A percentile compares a stretch with the other conserved stretches of the same genome.
These are phyloP conservation scores for Rhynchosporium agropyri DNA, from an alignment of 2,329 filamentous ascomycete species.

Conservation along the genomic window DNA sequence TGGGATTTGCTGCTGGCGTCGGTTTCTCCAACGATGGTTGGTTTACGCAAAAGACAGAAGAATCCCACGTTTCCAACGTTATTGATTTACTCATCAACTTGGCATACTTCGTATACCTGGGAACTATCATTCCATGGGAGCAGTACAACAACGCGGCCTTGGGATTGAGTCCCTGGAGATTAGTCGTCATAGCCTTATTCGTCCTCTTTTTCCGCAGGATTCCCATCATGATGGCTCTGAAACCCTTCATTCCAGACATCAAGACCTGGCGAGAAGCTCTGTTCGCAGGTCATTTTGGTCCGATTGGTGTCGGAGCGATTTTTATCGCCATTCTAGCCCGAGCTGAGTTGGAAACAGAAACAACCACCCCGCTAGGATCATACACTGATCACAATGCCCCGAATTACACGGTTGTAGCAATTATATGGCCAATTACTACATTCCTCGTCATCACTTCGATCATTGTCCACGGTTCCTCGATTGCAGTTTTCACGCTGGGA, in stretches of 20 bases:
- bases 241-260: constrained; percentile 92
- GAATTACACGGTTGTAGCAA: constrained; percentile 71
- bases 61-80: constrained; percentile 98
- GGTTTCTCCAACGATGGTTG: constrained; percentile 99
- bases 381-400: constrained; percentile 55
- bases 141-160: constrained; percentile 77
- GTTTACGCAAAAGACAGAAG: constrained; percentile 98
- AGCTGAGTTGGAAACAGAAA: constrained; percentile 80
- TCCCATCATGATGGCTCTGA: constrained; percentile 88
- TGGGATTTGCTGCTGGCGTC: constrained; percentile 95
- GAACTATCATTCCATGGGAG: constrained; percentile 95
- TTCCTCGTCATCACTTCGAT: constrained; percentile 96
- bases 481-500: constrained; percentile 95
- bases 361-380: constrained; percentile 70
- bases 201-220: constrained; percentile 96
- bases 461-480: constrained; percentile 93
- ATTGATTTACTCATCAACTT: constrained; percentile 97
- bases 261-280: constrained; percentile 98
- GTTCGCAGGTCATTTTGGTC: constrained; percentile 96
- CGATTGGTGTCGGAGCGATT: constrained; percentile 94
- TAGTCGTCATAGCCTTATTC: constrained; percentile 91
- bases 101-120: constrained; percentile 97
- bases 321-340: constrained; percentile 92
- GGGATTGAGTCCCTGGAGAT: constrained; percentile 81
- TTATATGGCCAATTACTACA: constrained; percentile 94